Base-by-base conservation (phyloP, 2,329 filamentous ascomycete genomes). In the Xylariaceae sp. region DNA sequence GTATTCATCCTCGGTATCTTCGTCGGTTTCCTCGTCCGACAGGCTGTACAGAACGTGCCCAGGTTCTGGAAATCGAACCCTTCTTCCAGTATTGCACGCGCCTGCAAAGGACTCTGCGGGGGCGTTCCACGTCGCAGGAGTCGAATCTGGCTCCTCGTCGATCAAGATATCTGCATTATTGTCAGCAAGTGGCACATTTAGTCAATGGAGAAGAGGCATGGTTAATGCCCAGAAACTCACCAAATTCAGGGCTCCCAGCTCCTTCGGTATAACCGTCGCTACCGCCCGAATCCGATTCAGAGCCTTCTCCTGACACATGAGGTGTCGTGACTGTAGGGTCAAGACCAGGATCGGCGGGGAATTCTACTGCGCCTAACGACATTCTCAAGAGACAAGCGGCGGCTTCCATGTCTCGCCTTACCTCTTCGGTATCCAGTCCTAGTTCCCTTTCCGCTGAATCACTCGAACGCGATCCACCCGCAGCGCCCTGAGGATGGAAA, bases 261-360 rank as follows among this genome's bases (percentile, higher is more conserved):
- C 15, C 57, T 1, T 67, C 64, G 23, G 63, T 67, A 17, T 64
- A 56, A 9, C 61, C 54, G 56, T 61, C 58, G 45, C 48, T 59
- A 53, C 57, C 51, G 4, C 62, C 63, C 51, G 68, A 66, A 7
- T 65, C 56, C 15, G 69, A 68, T 57, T 56, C 54, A 48, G 60
- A 68, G 39, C 68, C 68, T 51, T 69, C 68, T 68, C 72, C 65
- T 17, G 71, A 72, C 55, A 71, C 64, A 50, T 68, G 60, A 62
- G 66, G 72, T 45, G 59, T 58, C 54, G 66, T 65, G 61, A 5
- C 23, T 30, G 4, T 5, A 30, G 23, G 23, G 23, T 30, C 4
- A 30, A 5, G 59, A 59, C 48, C 62, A 67, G 9, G 62, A 51
- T 37, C 64, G 60, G 48, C 63, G 64, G 34, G 63, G 51, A 13